Base-by-base conservation (phyloP, 31 red algal genomes). In the Odonthalia washingtoniensis region DNA sequence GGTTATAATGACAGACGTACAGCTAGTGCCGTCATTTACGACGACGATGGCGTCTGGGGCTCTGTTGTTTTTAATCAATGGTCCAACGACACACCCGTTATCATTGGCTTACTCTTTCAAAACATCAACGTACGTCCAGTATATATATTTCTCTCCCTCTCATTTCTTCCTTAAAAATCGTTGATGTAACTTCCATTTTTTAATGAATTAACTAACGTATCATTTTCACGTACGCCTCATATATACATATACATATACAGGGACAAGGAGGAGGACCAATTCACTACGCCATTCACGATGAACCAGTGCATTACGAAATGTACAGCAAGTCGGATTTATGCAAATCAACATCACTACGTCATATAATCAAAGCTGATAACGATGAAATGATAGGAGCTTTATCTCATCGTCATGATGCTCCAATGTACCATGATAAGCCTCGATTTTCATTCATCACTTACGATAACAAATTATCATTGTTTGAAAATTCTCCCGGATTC, bases 21-120 rank as follows among this genome's bases (percentile, higher is more conserved):
- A 34, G 84, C 84, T 3, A 30, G 40, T 16, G 84, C 84, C 24
- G 36, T 87, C 24, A 62, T 87, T 24, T 72, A 87, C 40, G 70
- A 87, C 16, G 84, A 87, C 6, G 84, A 87, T 67, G 84, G 84
- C 42, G 67, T 74, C 24, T 87, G 73, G 72, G 84, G 84, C 49
- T 87, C 84, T 26, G 40, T 87, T 3, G 72, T 87, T 4, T 87
- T 87, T 45, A 70, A 77, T 46, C 84, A 87, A 60, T 77, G 72
- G 84, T 46, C 27, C 18, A 75, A 33, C 32, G 42, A 46, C 45
- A 63, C 52, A 32, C 72, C 84, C 4, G 84, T 87, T 0, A 57
- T 77, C 16, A 78, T 87, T 43, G 75, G 72, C 14, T 31, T 77
- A n/a, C 17, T 75, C 2, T 65, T 87, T 60, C 84, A 67, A 5